Evolutionary conservation across 2,329 filamentous ascomycete species (phyloP).

Genomic region (Penicillium sp.): DNA sequence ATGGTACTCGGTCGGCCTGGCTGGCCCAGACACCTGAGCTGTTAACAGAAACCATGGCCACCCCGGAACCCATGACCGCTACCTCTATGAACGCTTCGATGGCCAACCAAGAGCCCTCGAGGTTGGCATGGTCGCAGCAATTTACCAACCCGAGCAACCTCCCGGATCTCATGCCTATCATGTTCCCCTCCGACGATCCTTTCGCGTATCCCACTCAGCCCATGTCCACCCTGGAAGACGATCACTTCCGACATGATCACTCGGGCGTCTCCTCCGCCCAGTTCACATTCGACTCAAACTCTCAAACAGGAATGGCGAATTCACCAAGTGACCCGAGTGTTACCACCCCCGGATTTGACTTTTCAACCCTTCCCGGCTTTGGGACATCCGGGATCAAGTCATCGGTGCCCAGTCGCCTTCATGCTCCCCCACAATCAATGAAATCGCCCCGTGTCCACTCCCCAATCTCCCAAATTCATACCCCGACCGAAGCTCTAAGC

Average conservation of each 20-base stretch:
- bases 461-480: conserved; percentile 34
- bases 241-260: conserved; percentile 38
- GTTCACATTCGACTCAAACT: conserved; percentile 26
- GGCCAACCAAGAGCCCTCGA: conserved; percentile 25
- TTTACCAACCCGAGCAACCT: conserved; percentile 36
- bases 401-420: conserved; percentile 31
- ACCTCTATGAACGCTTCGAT: conserved; percentile 23
- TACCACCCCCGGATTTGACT: conserved; percentile 28
- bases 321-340: not conserved
- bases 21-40: conserved; percentile 28
- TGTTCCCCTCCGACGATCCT: conserved; percentile 52
- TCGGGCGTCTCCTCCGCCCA: conserved; percentile 14
- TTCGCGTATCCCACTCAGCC: conserved; percentile 53
- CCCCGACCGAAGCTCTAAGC: conserved; percentile 34
- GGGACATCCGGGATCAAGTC: conserved; percentile 25
- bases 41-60: conserved; percentile 30
- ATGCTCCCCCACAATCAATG: conserved; percentile 22
- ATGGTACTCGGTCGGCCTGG: conserved; percentile 26
- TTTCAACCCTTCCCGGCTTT: conserved; percentile 19
- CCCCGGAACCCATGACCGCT: conserved; percentile 27
- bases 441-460: conserved; percentile 33
- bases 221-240: conserved; percentile 47
- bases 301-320: conserved; percentile 8
- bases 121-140: conserved; percentile 33
- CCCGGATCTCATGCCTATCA: conserved; percentile 51